Conservation (phyloP, 164 flowering plant genomes). For the Liriodendron chinense region DNA sequence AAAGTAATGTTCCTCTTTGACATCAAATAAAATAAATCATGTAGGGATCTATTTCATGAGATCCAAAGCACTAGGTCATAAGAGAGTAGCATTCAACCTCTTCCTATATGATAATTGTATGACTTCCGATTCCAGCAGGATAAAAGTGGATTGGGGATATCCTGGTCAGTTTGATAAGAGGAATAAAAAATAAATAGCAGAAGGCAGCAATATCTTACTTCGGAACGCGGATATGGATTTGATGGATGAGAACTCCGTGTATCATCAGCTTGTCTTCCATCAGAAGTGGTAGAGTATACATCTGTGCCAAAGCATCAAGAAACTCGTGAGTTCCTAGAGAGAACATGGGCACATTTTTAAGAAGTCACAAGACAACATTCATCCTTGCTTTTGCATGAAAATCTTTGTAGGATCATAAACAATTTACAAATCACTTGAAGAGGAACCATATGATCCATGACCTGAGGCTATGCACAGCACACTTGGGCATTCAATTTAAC, state of each 20-base stretch:
- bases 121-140: background rate
- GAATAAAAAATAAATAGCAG: background rate
- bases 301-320: background rate
- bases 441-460: background rate
- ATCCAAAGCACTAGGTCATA: background rate
- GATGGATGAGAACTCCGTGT: conserved; percentile 20
- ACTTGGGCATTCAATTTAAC: background rate
- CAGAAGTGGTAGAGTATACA: conserved; percentile 22
- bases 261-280: conserved; percentile 23
- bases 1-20: background rate
- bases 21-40: background rate
- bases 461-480: background rate
- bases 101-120: too few relatives aligned
- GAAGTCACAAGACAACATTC: too few relatives aligned
- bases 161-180: background rate
- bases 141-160: background rate
- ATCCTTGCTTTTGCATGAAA: background rate
- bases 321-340: background rate
- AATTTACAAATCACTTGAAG: background rate
- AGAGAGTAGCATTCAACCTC: background rate
- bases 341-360: background rate
- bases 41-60: background rate
- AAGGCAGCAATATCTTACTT: conserved; percentile 29
- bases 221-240: conserved; percentile 22
- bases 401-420: background rate